A percentile compares a stretch with the other conserved stretches of the same genome.
Evolutionary conservation across 495 filamentous ascomycete species (phyloP).

Genomic region (Daldinia childiae): DNA sequence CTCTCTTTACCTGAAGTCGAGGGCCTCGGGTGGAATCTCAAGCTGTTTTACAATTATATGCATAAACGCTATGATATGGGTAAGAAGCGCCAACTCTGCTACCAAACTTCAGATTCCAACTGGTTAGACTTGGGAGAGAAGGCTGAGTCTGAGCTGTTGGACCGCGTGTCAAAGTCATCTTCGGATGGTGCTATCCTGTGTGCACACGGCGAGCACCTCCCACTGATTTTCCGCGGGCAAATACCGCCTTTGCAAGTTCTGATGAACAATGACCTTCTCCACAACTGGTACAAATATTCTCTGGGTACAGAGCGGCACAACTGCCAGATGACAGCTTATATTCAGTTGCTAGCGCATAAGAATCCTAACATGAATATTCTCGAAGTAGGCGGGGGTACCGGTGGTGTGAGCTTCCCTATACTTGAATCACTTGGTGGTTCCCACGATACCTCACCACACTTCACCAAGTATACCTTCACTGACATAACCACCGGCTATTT

Average conservation of each 20-base stretch:
- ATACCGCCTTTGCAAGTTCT: neutral
- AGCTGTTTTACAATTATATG: neutral
- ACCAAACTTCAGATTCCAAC: neutral
- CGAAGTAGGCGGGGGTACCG: too few species aligned
- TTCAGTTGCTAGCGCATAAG: neutral
- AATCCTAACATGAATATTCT: neutral
- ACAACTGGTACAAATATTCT: neutral
- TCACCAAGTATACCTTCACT: too few species aligned
- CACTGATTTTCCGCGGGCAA: neutral
- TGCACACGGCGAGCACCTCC: neutral
- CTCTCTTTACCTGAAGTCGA: neutral
- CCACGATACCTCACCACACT: too few species aligned
- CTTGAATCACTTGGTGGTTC: too few species aligned
- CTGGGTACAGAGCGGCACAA: neutral
- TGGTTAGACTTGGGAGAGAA: neutral
- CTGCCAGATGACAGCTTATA: neutral
- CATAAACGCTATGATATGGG: neutral
- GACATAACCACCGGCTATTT: too few species aligned
- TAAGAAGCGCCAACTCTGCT: neutral
- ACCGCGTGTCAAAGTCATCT: neutral
- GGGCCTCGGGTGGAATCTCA: neutral
- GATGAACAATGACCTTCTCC: neutral
- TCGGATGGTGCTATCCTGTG: neutral
- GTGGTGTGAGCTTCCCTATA: too few species aligned
- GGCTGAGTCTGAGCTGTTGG: neutral